These are phyloP conservation scores for Suhomyces kunorum DNA, from an alignment of 1,139 yeast species.

Conservation along the genomic window DNA sequence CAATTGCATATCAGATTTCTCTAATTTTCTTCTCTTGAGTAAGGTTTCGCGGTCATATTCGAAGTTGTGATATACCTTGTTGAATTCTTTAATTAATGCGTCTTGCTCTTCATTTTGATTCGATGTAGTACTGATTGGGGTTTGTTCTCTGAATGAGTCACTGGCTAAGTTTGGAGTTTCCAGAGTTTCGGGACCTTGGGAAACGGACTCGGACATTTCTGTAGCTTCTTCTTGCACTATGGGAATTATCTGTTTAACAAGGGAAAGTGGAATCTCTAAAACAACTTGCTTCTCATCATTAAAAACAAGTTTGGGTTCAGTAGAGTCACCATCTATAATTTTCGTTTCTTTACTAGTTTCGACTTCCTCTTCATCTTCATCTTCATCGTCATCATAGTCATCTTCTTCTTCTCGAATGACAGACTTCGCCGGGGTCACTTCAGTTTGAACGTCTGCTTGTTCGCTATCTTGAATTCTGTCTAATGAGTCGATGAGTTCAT, in stretches of 20 bases:
- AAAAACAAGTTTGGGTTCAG: slow-evolving; percentile 5
- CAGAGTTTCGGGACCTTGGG: slow-evolving; percentile 6
- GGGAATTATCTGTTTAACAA: slow-evolving; percentile 19
- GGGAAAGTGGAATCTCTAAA: slow-evolving; percentile 33
- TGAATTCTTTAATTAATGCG: slow-evolving; percentile 41
- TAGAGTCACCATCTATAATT: slow-evolving; percentile 4
- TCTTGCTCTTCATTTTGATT: slow-evolving; percentile 38
- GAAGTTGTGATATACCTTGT: slow-evolving; percentile 76
- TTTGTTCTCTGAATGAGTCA: slow-evolving; percentile 9
- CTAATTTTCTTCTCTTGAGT: slow-evolving; percentile 73
- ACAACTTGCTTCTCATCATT: slow-evolving; percentile 35
- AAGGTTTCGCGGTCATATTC: slow-evolving; percentile 82
- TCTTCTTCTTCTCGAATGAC: slow-evolving; percentile 39
- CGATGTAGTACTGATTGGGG: slow-evolving; percentile 2
- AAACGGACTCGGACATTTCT: slow-evolving; percentile 13
- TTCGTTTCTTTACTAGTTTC: slow-evolving; percentile 23
- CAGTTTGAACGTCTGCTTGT: slow-evolving; percentile 20
- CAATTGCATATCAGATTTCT: slow-evolving; percentile 73
- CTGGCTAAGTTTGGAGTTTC: slow-evolving; percentile 5
- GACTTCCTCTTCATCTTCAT: slow-evolving; percentile 36
- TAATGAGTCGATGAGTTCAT: slow-evolving; percentile 39
- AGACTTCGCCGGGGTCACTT: slow-evolving; percentile 21
- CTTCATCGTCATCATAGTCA: slow-evolving; percentile 45
- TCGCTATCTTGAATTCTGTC: slow-evolving; percentile 24
- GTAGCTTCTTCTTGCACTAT: slow-evolving; percentile 10